A percentile compares a stretch with the other conserved stretches of the same genome.
Evolutionary conservation across 2,329 filamentous ascomycete species (phyloP).

Genomic region (Diplodia sapinea): DNA sequence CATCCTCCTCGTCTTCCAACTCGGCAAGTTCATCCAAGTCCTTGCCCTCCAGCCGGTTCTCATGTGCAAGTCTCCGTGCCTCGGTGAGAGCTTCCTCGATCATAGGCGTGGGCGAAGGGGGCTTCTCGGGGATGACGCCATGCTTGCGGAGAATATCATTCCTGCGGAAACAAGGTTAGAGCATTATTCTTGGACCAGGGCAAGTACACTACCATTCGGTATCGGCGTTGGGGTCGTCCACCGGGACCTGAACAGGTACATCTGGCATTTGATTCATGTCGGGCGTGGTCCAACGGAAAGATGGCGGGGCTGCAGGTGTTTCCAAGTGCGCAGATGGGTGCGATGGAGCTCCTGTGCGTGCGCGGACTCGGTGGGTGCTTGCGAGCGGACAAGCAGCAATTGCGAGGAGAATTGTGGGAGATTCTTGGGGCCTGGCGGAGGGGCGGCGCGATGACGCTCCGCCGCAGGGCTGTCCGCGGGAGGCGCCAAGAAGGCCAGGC

Average conservation of each 20-base stretch:
- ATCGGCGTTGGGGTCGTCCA: constrained; percentile 90
- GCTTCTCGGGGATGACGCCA: constrained; percentile 96
- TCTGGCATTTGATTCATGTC: constrained; percentile 53
- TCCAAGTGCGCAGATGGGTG: not conserved
- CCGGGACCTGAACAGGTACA: constrained; percentile 74
- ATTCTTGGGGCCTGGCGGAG: constrained; percentile 22
- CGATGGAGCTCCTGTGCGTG: not conserved
- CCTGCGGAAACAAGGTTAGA: constrained; percentile 59
- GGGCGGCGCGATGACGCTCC: constrained; percentile 27
- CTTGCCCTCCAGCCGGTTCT: constrained; percentile 92
- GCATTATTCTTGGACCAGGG: constrained; percentile 19
- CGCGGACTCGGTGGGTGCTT: not conserved
- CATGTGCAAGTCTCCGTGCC: constrained; percentile 81
- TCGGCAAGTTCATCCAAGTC: constrained; percentile 92
- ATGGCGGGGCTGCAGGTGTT: not conserved
- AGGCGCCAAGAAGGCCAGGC: constrained; percentile 15
- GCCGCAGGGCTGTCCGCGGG: constrained; percentile 16
- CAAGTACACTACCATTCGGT: constrained; percentile 80
- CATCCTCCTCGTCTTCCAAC: constrained; percentile 94
- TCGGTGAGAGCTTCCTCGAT: constrained; percentile 93
- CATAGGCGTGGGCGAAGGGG: constrained; percentile 90
- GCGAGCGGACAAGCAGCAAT: constrained; percentile 1
- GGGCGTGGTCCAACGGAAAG: constrained; percentile 18
- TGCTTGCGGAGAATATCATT: constrained; percentile 98
- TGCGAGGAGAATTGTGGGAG: not conserved